A percentile compares a stretch with the other conserved stretches of the same genome.
Evolutionary conservation across 495 filamentous ascomycete species (phyloP).

Genomic region (Amniculicola lignicola): DNA sequence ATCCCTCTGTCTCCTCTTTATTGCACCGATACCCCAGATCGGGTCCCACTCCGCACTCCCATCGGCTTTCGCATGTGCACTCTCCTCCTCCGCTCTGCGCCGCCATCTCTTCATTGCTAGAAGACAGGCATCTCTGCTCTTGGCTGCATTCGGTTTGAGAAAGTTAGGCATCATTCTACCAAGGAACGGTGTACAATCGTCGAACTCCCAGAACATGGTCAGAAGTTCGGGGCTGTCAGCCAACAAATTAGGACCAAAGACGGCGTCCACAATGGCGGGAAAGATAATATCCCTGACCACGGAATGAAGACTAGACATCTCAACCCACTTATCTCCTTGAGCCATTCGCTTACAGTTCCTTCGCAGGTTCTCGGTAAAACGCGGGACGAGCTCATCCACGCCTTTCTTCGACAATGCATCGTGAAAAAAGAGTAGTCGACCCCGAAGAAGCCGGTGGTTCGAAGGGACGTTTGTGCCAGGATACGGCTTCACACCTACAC

Average conservation of each 20-base stretch:
- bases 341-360: background rate
- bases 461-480: background rate
- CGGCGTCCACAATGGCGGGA: slow-evolving; percentile 24
- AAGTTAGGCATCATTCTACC: slow-evolving; percentile 26
- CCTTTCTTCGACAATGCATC: background rate
- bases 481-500: slow-evolving; percentile 1
- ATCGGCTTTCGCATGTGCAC: background rate
- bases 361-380: background rate
- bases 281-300: slow-evolving; percentile 24
- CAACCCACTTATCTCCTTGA: slow-evolving; percentile 9
- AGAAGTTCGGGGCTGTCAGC: slow-evolving; percentile 27
- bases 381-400: background rate
- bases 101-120: slow-evolving; percentile 7
- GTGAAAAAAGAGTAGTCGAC: background rate
- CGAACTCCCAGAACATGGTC: slow-evolving; percentile 34
- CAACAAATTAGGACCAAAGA: slow-evolving; percentile 32
- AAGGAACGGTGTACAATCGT: slow-evolving; percentile 23
- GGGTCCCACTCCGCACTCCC: background rate
- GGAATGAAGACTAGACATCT: slow-evolving; percentile 3
- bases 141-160: slow-evolving; percentile 19
- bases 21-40: background rate
- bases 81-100: background rate
- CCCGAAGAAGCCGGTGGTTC: background rate
- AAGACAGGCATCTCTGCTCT: slow-evolving; percentile 6
- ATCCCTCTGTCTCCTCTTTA: background rate